Conservation (phyloP, 2,329 filamentous ascomycete genomes). For the Fusarium penzigii region DNA sequence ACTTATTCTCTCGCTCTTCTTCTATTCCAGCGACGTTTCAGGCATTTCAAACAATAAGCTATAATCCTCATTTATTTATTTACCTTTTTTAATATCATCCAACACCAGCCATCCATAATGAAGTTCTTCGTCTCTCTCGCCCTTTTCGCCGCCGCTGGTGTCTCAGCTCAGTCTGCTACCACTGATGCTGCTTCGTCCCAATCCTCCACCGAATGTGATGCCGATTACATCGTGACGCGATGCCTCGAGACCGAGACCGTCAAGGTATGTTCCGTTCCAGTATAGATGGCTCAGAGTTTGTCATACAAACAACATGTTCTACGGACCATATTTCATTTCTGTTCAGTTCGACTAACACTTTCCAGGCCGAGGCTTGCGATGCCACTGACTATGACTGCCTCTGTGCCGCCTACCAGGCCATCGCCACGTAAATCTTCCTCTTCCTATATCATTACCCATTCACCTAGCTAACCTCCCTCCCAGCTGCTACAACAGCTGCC, state of each 20-base stretch:
- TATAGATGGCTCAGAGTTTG: neutral
- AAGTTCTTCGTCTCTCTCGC: slow-evolving; percentile 46
- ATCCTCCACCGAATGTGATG: slow-evolving; percentile 39
- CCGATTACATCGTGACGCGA: slow-evolving; percentile 48
- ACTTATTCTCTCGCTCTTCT: slow-evolving; percentile 1
- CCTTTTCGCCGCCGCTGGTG: slow-evolving; percentile 38
- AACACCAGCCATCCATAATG: slow-evolving; percentile 37
- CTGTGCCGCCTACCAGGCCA: slow-evolving; percentile 45
- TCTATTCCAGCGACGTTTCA: neutral
- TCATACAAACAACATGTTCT: neutral
- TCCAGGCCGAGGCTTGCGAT: slow-evolving; percentile 39
- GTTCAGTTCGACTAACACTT: too few relatives aligned
- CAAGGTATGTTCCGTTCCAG: too few relatives aligned
- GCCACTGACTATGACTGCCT: slow-evolving; percentile 47
- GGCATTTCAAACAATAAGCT: too few relatives aligned
- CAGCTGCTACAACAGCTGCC: slow-evolving; percentile 61
- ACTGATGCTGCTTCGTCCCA: slow-evolving; percentile 30
- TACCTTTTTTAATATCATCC: neutral
- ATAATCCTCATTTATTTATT: too few relatives aligned
- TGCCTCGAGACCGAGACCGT: slow-evolving; percentile 44
- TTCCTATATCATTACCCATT: neutral
- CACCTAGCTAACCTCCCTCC: slow-evolving; percentile 10
- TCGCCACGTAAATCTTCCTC: slow-evolving; percentile 43
- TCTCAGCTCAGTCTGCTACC: slow-evolving; percentile 35
- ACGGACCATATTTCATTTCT: neutral